Percentiles rank a stretch among this genome's conserved stretches.
Evolutionary conservation across 495 filamentous ascomycete genomes (phyloP).

Genomic region (Neurospora cerealis): DNA sequence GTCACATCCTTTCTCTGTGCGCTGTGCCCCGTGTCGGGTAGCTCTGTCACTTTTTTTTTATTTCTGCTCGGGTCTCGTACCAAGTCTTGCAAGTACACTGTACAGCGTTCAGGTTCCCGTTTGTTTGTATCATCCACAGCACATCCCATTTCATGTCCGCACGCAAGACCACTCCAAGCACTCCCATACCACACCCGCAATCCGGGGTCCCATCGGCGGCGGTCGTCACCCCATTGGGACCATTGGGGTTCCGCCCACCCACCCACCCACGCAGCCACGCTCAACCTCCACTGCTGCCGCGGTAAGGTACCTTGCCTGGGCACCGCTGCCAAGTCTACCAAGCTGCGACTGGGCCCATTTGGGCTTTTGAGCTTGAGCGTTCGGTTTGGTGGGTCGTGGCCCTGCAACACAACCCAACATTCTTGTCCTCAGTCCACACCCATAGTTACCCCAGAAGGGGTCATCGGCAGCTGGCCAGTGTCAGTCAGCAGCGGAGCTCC

Average conservation of each 20-base stretch:
- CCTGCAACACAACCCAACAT: neutral
- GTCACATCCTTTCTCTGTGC: neutral
- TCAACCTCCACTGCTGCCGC: neutral
- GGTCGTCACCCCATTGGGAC: neutral
- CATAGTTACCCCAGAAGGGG: neutral
- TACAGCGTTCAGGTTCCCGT: neutral
- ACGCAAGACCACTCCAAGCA: neutral
- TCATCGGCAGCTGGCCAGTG: neutral
- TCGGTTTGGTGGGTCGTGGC: neutral
- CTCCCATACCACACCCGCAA: neutral
- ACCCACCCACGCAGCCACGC: neutral
- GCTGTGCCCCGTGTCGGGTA: neutral
- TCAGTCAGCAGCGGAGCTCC: neutral
- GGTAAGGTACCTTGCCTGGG: neutral
- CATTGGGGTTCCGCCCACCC: neutral
- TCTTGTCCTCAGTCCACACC: neutral
- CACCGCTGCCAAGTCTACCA: neutral
- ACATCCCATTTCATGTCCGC: neutral
- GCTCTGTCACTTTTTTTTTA: neutral
- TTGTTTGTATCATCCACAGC: neutral
- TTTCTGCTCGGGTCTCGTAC: neutral
- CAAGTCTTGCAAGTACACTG: neutral
- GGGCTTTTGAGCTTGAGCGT: neutral
- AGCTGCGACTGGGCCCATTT: neutral
- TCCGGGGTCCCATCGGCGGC: neutral